Evolutionary conservation across 2,329 filamentous ascomycete species (phyloP).

Genomic region (Incumbomyces lentus): DNA sequence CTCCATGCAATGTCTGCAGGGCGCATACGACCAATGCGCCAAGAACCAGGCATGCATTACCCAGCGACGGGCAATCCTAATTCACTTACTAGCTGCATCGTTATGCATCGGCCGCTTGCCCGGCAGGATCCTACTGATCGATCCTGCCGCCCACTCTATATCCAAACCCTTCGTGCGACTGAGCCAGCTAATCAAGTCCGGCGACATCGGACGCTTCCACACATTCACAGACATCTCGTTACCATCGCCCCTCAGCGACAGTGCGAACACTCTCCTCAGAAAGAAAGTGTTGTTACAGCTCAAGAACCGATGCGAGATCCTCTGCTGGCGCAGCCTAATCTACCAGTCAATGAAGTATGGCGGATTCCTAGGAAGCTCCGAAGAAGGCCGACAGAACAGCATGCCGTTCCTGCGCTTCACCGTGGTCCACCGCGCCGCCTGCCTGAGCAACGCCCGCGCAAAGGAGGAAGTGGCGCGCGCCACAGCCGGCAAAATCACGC

Average conservation of each 20-base stretch:
- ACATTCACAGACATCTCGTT: slow-evolving; percentile 48
- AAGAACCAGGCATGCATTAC: slow-evolving; percentile 35
- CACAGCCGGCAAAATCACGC: slow-evolving; percentile 7
- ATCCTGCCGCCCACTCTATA: slow-evolving; percentile 59
- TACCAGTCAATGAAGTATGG: slow-evolving; percentile 31
- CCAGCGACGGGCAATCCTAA: slow-evolving; percentile 70
- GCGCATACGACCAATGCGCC: slow-evolving; percentile 69
- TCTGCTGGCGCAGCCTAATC: slow-evolving; percentile 75
- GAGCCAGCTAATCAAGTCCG: slow-evolving; percentile 59
- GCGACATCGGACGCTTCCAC: slow-evolving; percentile 66
- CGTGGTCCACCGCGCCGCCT: slow-evolving; percentile 55
- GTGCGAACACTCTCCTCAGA: slow-evolving; percentile 61
- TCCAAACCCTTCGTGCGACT: slow-evolving; percentile 60
- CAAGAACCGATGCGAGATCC: slow-evolving; percentile 63
- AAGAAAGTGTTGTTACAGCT: slow-evolving; percentile 68
- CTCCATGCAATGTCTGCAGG: slow-evolving; percentile 63
- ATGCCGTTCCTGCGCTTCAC: slow-evolving; percentile 66
- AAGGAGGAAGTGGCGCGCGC: slow-evolving; percentile 14
- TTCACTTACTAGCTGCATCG: slow-evolving; percentile 73
- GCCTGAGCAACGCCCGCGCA: slow-evolving; percentile 47
- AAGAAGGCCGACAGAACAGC: slow-evolving; percentile 50
- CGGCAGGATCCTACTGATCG: slow-evolving; percentile 51
- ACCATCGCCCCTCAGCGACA: slow-evolving; percentile 27
- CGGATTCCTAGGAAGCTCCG: slow-evolving; percentile 43
- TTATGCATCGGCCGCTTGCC: slow-evolving; percentile 79